Evolutionary conservation across 768 basidiomycete genomes (phyloP).

Genomic region (Xanthoconium purpureum): DNA sequence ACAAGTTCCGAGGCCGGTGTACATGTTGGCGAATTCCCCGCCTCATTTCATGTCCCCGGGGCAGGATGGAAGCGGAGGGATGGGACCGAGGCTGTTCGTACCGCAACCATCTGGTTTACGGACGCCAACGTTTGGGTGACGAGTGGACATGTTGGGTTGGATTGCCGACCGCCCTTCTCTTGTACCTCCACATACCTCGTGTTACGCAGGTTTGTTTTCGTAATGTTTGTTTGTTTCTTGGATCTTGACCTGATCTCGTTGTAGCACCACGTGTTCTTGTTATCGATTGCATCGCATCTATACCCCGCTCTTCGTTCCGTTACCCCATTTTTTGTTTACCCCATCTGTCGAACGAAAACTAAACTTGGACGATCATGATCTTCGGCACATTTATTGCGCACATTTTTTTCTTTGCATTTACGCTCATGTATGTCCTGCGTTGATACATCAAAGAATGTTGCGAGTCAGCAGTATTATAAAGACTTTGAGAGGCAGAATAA

Average conservation of each 20-base stretch:
- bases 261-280: neutral
- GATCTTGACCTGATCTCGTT: neutral
- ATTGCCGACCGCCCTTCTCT: neutral
- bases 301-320: neutral
- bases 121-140: slow-evolving; percentile 26
- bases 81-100: slow-evolving; percentile 20
- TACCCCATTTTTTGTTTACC: neutral
- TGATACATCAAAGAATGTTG: neutral
- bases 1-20: slow-evolving; percentile 26
- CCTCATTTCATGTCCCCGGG: slow-evolving; percentile 25
- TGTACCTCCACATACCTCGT: neutral
- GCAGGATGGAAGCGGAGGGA: slow-evolving; percentile 10
- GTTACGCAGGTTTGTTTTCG: too few relatives aligned
- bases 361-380: neutral
- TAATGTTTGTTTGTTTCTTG: neutral
- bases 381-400: too few relatives aligned
- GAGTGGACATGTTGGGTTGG: neutral
- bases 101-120: slow-evolving; percentile 28
- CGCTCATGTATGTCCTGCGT: neutral
- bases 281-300: neutral
- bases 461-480: too few relatives aligned
- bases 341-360: neutral
- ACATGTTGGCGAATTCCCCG: slow-evolving; percentile 27
- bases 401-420: neutral
- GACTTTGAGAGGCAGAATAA: too few relatives aligned